Percentiles rank a stretch among this genome's conserved stretches.
phyloP scores from a whole-genome alignment of 805 yeast genomes.

The Tetrapisispora pingtungensis region DNA sequence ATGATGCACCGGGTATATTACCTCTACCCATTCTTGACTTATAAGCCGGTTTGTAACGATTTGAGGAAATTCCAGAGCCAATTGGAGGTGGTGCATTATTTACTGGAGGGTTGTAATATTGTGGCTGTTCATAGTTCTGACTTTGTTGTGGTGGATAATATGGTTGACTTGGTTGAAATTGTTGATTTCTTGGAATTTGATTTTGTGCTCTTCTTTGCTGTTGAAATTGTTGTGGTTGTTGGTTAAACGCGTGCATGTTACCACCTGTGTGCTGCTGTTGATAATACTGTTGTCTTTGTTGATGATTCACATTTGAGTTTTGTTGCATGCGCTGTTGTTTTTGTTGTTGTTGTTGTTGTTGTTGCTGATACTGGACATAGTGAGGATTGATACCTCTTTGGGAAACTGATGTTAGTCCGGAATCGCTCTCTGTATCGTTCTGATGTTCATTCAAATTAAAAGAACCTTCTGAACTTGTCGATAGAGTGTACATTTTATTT shows the following conservation, averaged over 20 bases:
- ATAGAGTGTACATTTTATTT: background rate
- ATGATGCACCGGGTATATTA: conserved; percentile 34
- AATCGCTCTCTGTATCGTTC: conserved; percentile 29
- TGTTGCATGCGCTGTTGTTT: conserved; percentile 1
- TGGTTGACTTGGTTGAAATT: conserved; percentile 3
- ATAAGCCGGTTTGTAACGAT: conserved; percentile 32
- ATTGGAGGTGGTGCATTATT: conserved; percentile 4
- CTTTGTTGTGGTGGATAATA: conserved; percentile 16
- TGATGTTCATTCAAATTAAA: background rate
- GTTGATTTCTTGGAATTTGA: conserved; percentile 14
- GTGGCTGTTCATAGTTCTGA: conserved; percentile 7
- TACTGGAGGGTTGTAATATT: conserved; percentile 2
- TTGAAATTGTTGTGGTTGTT: conserved; percentile 4
- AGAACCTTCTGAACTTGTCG: conserved; percentile 2
- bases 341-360: conserved; percentile 9
- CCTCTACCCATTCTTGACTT: conserved; percentile 29
- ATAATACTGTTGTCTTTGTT: background rate
- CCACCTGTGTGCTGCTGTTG: background rate
- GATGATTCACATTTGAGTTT: background rate
- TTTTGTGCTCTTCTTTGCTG: background rate
- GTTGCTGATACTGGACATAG: conserved; percentile 27
- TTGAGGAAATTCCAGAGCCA: conserved; percentile 26
- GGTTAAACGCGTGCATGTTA: background rate
- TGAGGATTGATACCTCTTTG: conserved; percentile 64
- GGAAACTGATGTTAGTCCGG: conserved; percentile 70